These are phyloP conservation scores for Kockiozyma suomiensis DNA, from an alignment of 805 yeast species.

Conservation along the genomic window DNA sequence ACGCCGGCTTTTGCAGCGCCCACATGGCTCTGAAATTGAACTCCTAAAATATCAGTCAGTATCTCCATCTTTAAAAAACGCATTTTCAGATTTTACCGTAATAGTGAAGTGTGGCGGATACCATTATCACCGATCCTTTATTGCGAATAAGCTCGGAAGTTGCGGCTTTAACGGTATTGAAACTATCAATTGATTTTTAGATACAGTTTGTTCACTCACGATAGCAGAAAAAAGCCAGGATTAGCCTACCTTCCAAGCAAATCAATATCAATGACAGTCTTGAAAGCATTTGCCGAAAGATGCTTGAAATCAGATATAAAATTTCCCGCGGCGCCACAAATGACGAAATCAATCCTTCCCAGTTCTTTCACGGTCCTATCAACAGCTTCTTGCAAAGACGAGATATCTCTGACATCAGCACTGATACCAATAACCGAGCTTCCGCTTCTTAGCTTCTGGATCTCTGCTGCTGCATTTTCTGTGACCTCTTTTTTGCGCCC, in stretches of 20 bases:
- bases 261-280: slow-evolving; percentile 84
- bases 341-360: slow-evolving; percentile 82
- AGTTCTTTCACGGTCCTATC: slow-evolving; percentile 62
- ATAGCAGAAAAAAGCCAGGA: too few species aligned
- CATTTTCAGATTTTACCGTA: slow-evolving; percentile 54
- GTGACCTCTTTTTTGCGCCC: slow-evolving; percentile 78
- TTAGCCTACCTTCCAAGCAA: slow-evolving; percentile 69
- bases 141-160: slow-evolving; percentile 63
- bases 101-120: slow-evolving; percentile 88
- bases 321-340: slow-evolving; percentile 97
- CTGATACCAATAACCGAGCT: slow-evolving; percentile 72
- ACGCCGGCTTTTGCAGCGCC: slow-evolving; percentile 96
- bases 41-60: slow-evolving; percentile 1
- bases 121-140: slow-evolving; percentile 70
- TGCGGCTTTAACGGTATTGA: slow-evolving; percentile 84
- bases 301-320: slow-evolving; percentile 78
- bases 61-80: slow-evolving; percentile 40
- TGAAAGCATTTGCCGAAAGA: slow-evolving; percentile 82
- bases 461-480: slow-evolving; percentile 64
- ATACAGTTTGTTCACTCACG: neutral
- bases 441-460: slow-evolving; percentile 58
- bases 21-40: slow-evolving; percentile 84
- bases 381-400: slow-evolving; percentile 64
- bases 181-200: neutral
- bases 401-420: slow-evolving; percentile 74